These are phyloP conservation scores for Termitomyces sp. DNA, from an alignment of 768 basidiomycete species.

Conservation along the genomic window DNA sequence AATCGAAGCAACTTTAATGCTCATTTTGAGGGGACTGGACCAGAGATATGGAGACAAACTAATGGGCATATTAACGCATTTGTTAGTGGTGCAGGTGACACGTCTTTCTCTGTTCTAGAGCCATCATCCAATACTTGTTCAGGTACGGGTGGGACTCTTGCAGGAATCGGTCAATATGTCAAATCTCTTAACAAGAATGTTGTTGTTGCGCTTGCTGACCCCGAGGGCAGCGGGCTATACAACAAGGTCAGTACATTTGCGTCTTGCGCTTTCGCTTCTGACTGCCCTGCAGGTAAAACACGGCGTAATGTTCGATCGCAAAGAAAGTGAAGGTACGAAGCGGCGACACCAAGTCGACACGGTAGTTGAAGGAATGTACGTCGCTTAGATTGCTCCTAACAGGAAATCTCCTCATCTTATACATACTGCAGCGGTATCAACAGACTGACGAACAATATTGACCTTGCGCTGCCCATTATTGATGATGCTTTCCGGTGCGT, in stretches of 20 bases:
- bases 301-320: constrained; percentile 93
- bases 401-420: background rate
- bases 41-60: constrained; percentile 93
- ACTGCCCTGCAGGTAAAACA: constrained; percentile 57
- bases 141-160: constrained; percentile 97
- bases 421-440: constrained; percentile 73
- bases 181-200: constrained; percentile 68
- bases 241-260: constrained; percentile 60
- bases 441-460: constrained; percentile 85
- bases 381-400: constrained; percentile 1
- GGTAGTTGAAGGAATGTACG: constrained; percentile 87
- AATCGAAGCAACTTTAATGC: constrained; percentile 89
- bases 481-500: constrained; percentile 83
- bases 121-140: background rate
- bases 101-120: background rate
- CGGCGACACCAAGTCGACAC: constrained; percentile 94
- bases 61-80: constrained; percentile 80
- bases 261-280: background rate
- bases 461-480: constrained; percentile 76
- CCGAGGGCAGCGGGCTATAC: constrained; percentile 90
- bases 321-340: constrained; percentile 90
- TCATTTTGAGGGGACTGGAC: constrained; percentile 86
- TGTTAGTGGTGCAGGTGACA: constrained; percentile 80
- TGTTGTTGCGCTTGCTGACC: constrained; percentile 77
- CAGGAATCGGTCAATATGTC: constrained; percentile 75